A percentile compares a stretch with the other conserved stretches of the same genome.
Conservation (phyloP, 139 green algal genomes). For the Gonium pectorale region DNA sequence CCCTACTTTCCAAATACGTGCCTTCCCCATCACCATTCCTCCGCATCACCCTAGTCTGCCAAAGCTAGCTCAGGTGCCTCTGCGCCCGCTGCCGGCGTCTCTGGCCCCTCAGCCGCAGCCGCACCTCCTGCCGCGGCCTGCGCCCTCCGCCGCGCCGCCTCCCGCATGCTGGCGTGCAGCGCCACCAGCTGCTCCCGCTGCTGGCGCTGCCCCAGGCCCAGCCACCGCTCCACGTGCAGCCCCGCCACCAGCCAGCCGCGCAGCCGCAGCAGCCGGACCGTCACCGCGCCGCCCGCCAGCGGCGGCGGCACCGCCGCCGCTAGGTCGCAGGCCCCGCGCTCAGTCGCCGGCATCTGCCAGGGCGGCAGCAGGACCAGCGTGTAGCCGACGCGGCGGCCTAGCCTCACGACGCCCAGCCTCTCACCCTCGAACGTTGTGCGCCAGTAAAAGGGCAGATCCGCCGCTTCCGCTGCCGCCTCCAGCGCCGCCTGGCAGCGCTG, state of each 20-base stretch:
- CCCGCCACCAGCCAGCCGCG: constrained; percentile 24
- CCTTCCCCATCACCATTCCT: no score
- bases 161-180: constrained; percentile 1
- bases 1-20: no score
- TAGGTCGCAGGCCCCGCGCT: background rate
- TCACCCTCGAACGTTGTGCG: constrained; percentile 1
- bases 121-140: background rate
- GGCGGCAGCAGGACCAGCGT: constrained; percentile 18
- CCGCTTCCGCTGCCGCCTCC: constrained; percentile 21
- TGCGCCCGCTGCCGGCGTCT: background rate
- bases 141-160: background rate
- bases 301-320: background rate
- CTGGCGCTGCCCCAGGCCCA: background rate
- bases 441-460: constrained; percentile 1
- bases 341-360: constrained; percentile 3
- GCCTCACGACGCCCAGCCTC: background rate
- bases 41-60: no score
- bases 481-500: constrained; percentile 1
- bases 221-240: constrained; percentile 28
- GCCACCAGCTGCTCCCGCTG: constrained; percentile 5
- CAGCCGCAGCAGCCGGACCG: constrained; percentile 33
- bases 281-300: background rate
- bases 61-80: no score
- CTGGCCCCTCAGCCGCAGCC: background rate
- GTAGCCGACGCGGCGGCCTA: background rate